A percentile compares a stretch with the other conserved stretches of the same genome.
Conservation (phyloP, 75 land plant species). For the Azolla pinnata region DNA sequence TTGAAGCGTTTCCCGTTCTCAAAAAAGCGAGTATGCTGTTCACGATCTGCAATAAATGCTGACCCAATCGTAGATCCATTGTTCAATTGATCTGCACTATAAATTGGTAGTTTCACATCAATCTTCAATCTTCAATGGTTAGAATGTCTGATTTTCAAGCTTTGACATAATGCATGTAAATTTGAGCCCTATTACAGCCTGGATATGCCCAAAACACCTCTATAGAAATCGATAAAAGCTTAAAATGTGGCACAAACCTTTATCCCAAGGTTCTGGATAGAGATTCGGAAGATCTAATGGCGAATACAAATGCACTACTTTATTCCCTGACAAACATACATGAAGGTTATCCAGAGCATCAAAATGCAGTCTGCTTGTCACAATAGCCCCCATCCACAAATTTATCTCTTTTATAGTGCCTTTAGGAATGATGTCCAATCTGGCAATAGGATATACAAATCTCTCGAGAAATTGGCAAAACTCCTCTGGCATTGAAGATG, state of each 20-base stretch:
- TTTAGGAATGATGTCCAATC: slow-evolving; percentile 1
- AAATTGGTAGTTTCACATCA: not conserved
- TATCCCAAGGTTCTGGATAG: slow-evolving; percentile 13
- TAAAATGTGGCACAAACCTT: slow-evolving; percentile 3
- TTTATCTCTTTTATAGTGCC: slow-evolving; percentile 9
- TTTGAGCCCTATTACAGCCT: too few species aligned
- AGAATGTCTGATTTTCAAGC: too few species aligned
- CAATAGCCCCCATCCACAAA: slow-evolving; percentile 9
- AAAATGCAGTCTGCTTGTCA: slow-evolving; percentile 15
- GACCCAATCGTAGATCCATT: slow-evolving; percentile 10
- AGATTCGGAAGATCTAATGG: slow-evolving; percentile 9
- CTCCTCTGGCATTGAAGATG: not conserved
- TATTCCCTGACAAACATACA: slow-evolving; percentile 9
- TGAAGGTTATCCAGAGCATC: slow-evolving; percentile 14
- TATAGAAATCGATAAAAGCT: not conserved
- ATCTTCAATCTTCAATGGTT: too few species aligned
- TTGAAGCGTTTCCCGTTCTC: not conserved
- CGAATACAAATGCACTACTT: slow-evolving; percentile 13
- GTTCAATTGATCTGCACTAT: slow-evolving; percentile 3
- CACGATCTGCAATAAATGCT: slow-evolving; percentile 3
- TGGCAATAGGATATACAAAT: slow-evolving; percentile 4
- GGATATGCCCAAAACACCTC: not conserved
- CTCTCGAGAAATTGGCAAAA: slow-evolving; percentile 2
- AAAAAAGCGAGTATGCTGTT: slow-evolving; percentile 7
- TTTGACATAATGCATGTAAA: too few species aligned